Conservation (phyloP, 2,329 filamentous ascomycete species). For the Mycosphaerelloides madeirae region DNA sequence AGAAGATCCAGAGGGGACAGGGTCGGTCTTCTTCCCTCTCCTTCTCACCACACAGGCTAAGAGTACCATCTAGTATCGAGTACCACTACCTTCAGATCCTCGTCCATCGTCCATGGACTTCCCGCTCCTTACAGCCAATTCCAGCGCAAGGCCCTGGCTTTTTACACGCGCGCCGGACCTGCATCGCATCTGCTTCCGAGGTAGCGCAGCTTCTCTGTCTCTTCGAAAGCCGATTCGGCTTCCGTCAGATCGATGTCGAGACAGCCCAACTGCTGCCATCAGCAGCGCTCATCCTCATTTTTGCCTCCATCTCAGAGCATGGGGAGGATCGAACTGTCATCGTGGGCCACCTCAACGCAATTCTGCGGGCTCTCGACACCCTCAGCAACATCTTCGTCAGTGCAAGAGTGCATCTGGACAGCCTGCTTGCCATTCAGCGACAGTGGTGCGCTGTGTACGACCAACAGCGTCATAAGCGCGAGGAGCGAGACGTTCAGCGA, state of each 20-base stretch:
- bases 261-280: constrained; percentile 44
- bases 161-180: constrained; percentile 41
- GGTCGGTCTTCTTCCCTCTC: too few relatives aligned
- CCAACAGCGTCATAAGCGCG: neutral
- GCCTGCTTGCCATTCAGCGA: constrained; percentile 11
- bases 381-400: constrained; percentile 39
- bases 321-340: constrained; percentile 18
- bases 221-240: constrained; percentile 41
- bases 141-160: constrained; percentile 42
- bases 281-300: constrained; percentile 37
- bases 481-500: too few relatives aligned
- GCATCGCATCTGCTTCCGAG: constrained; percentile 39
- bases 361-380: constrained; percentile 41
- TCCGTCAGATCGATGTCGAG: constrained; percentile 42
- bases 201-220: constrained; percentile 39
- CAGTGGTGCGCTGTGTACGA: constrained; percentile 12
- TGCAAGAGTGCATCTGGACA: constrained; percentile 28
- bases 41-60: neutral
- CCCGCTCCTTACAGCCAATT: constrained; percentile 39
- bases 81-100: constrained; percentile 44
- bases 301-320: constrained; percentile 24
- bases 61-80: constrained; percentile 31
- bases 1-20: too few relatives aligned
- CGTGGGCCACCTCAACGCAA: constrained; percentile 37
- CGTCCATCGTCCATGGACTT: constrained; percentile 43